Evolutionary conservation across 1,284 basidiomycete species (phyloP).

Genomic region (Entoloma clypeatum): DNA sequence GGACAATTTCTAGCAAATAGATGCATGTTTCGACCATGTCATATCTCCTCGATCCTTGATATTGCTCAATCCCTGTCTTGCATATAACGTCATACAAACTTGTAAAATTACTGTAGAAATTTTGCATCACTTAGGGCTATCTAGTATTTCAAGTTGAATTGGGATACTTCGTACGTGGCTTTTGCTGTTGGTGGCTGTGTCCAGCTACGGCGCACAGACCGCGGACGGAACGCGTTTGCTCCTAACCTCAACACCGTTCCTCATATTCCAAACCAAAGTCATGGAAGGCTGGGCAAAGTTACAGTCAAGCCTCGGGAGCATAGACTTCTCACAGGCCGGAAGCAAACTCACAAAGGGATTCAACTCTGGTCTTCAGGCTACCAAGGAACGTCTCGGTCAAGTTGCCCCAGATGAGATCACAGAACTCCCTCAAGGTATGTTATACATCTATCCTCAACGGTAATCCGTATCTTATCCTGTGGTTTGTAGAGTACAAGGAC

Average conservation of each 20-base stretch:
- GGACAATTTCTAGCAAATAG: too few relatives aligned
- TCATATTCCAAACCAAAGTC: constrained; percentile 3
- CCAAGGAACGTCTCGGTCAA: constrained; percentile 88
- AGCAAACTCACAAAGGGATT: constrained; percentile 80
- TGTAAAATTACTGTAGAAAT: too few relatives aligned
- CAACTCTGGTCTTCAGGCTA: constrained; percentile 83
- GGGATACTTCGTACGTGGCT: too few relatives aligned
- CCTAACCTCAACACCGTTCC: not conserved
- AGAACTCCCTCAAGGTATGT: constrained; percentile 80
- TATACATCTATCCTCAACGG: constrained; percentile 4
- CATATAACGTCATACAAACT: too few relatives aligned
- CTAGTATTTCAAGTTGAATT: too few relatives aligned
- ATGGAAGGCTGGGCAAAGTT: constrained; percentile 81
- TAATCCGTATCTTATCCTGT: constrained; percentile 6
- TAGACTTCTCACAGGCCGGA: constrained; percentile 69
- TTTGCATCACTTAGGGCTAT: too few relatives aligned
- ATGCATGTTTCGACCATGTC: too few relatives aligned
- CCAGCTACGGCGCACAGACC: too few relatives aligned
- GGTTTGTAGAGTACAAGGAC: constrained; percentile 83
- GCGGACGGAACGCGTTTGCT: constrained; percentile 1
- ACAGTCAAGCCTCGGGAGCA: constrained; percentile 49
- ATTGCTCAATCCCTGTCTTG: too few relatives aligned
- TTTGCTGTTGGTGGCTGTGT: too few relatives aligned
- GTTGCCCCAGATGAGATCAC: constrained; percentile 92
- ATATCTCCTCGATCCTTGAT: too few relatives aligned